phyloP scores from a whole-genome alignment of 2,329 filamentous ascomycete species.

The Cercospora sp. region DNA sequence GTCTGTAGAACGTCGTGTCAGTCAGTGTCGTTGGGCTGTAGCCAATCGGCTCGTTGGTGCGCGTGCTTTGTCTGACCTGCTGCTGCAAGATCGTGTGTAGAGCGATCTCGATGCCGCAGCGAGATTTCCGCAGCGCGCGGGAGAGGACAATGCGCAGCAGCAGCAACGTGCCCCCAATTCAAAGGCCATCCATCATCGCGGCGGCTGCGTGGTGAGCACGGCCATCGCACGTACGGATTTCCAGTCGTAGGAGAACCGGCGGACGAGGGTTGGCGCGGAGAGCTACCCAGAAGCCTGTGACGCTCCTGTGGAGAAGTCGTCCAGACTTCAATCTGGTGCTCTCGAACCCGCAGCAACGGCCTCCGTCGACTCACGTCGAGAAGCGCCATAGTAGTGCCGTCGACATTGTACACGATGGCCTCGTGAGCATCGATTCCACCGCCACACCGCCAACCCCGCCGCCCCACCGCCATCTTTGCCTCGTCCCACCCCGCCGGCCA shows the following conservation, averaged over 20 bases:
- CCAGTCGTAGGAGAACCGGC: not conserved
- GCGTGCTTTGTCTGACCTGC: not conserved
- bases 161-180: not conserved
- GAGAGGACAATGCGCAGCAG: not conserved
- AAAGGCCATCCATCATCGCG: not conserved
- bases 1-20: not conserved
- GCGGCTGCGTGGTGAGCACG: not conserved
- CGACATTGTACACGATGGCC: not conserved
- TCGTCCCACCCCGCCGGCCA: not conserved
- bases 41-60: not conserved
- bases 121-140: not conserved
- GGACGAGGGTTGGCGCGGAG: not conserved
- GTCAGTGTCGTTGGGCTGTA: not conserved
- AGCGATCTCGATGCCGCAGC: not conserved
- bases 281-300: slow-evolving; percentile 1
- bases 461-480: not conserved
- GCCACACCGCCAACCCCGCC: not conserved
- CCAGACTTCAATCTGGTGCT: not conserved
- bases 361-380: not conserved
- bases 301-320: not conserved
- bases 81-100: not conserved
- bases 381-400: not conserved
- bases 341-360: not conserved
- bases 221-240: not conserved
- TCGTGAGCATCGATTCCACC: not conserved